Evolutionary conservation across 257 asterid species (phyloP), one percentile per base, ranked within the genome.

Genomic region (Lavandula angustifolia): DNA sequence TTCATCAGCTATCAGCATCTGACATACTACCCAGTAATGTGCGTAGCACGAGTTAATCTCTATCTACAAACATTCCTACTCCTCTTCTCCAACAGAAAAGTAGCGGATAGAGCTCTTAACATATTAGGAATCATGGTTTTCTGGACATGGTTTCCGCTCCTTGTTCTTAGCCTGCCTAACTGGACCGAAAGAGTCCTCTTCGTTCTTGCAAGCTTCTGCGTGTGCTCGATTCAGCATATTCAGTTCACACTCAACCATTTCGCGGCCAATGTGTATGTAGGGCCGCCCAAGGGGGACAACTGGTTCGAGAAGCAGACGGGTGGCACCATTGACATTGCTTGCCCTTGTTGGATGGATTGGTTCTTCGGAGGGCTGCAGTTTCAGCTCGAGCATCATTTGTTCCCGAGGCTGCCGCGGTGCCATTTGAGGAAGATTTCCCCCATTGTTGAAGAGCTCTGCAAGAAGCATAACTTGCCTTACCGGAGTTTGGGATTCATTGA

Each of bases 161-260:
- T 81, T 10, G 69, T 81, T 3, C 66, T 80, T 0, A 72, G 41
- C 41, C 6, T 77, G 53, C 83, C 86, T 18, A 72, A 46, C 35
- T 81, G 81, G 86, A 75, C 32, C 2, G 86, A 78, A 16, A 41
- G 86, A n/a, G 32, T 80, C 22, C 40, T 73, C 14, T 80, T 75
- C 31, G 78, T 80, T 7, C 64, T 77, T 5, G 59, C 57, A 0
- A 74, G 82, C 62, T 80, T 80, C 46, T 29, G 73, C 29, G 81
- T 81, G 4, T 60, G 73, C 51, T 62, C 83, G 0, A 32, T 78
- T 4, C 86, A 81, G 62, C 86, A 77, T 38, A 54, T 81, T 0
- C 86, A 81, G 59, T 81, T 81, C 73, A 51, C 71, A 5, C 41
- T 80, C 73, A 80, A 80, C 81, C 82, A 80, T 42, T 77, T 80